Base-by-base conservation (phyloP, 805 yeast genomes). In the Kluyveromyces dobzhanskii region DNA sequence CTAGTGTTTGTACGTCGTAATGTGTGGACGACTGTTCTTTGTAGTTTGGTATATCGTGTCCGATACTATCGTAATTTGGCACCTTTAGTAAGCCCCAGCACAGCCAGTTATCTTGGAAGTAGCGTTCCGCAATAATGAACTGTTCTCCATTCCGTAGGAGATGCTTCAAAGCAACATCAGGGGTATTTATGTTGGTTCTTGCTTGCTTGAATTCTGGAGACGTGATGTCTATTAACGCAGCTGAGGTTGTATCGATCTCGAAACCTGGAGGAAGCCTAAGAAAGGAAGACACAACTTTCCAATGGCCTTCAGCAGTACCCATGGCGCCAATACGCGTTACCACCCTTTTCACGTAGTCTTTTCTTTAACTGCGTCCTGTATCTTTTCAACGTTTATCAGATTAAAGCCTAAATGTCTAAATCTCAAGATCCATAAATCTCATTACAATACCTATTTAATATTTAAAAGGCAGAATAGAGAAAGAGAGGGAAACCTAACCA, bases 101-200 rank as follows among this genome's bases (percentile, higher is more conserved):
- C 29, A 34, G 12, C 37, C 37, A 34, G 9, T 11, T 13, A 24
- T 34, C 30, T 21, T 34, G 37, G 17, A 34, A 34, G 19, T 34
- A 34, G 3, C 30, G 37, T 16, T 34, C 37, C 9, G 24, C 8
- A 7, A 34, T 26, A 24, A 25, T 16, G 14, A 17, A 34, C 14
- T 24, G 13, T 8, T 34, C 29, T 24, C 21, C 30, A 13, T 34
- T 17, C 23, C 37, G 27, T 25, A 34, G 29, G 3, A 34, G 17
- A 17, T 34, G 37, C 24, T 34, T 34, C 10, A 34, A 26, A 10
- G 17, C 19, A 24, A 34, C 18, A 16, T 26, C 19, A 4, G 37
- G 12, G 12, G 17, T 12, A 4, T 10, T 11, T 17, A 34, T 24
- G 10, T 25, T 24, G 10, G 30, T 6, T 12, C 30, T n/a, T 24